phyloP scores from a whole-genome alignment of 2,329 filamentous ascomycete genomes.

The Phaeoacremonium minimum region DNA sequence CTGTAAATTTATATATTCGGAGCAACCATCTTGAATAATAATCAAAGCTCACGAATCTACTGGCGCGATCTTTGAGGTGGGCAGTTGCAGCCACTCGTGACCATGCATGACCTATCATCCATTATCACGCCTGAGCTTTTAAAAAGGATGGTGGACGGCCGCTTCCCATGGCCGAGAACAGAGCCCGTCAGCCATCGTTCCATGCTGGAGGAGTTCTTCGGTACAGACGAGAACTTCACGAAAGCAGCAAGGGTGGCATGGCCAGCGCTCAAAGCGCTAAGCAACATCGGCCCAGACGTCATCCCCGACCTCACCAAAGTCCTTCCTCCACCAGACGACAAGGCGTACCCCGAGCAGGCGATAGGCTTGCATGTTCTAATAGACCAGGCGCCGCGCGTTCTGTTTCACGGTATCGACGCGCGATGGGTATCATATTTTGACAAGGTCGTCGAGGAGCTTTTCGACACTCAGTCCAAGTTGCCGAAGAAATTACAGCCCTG shows the following conservation, averaged over 20 bases:
- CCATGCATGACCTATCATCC: conserved; percentile 3
- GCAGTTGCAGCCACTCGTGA: no score
- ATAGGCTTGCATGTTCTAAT: conserved; percentile 21
- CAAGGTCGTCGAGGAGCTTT: conserved; percentile 12
- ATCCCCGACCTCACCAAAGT: conserved; percentile 16
- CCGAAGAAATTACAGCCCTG: conserved; percentile 11
- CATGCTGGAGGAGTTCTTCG: conserved; percentile 1
- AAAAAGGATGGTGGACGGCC: not conserved
- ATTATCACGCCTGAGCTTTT: conserved; percentile 3
- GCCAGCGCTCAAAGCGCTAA: conserved; percentile 15
- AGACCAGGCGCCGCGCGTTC: conserved; percentile 17
- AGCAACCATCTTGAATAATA: no score
- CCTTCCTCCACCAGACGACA: conserved; percentile 14
- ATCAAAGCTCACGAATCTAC: no score
- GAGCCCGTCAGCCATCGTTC: not conserved
- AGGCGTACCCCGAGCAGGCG: conserved; percentile 16
- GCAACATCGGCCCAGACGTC: conserved; percentile 14
- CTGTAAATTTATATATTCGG: no score
- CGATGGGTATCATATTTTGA: conserved; percentile 20
- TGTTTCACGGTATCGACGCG: conserved; percentile 17
- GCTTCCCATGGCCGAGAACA: conserved; percentile 1
- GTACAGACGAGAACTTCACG: not conserved
- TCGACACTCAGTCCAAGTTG: conserved; percentile 9
- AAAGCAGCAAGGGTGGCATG: conserved; percentile 3
- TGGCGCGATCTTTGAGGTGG: no score